Evolutionary conservation across 306 rosid genomes (phyloP), one percentile per base, ranked within the genome.

Genomic region (Astragalus membranaceus): DNA sequence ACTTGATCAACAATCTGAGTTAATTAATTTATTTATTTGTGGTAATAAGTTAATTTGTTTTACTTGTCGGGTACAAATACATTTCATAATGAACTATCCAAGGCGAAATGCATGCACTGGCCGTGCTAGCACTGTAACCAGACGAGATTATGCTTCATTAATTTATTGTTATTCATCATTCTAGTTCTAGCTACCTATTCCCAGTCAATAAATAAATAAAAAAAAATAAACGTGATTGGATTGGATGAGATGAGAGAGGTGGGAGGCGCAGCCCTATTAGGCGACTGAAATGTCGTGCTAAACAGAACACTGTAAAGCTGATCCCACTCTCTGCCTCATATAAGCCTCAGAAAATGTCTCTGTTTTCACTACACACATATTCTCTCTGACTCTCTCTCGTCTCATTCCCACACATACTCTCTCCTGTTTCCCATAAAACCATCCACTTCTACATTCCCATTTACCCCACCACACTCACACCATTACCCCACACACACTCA

Each of bases 301-400:
- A 82, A 80, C 96, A 73, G 81, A 83, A 76, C 87, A 72, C 82
- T 79, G 89, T 70, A 88, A 91, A 85, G 89, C 88, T 88, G 87
- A 42, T 72, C 61, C 77, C 83, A 6, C 30, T 26, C 51, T 81
- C 88, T 86, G 86, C 17, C 77, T 86, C 90, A 80, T 74, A 82
- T 85, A 86, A 75, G 73, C 83, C 95, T 86, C 91, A 82, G 85
- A 86, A 78, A 4, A 49, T 73, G 77, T 80, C 77, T 69, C 69
- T 67, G 67, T 75, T 79, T 77, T 63, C 69, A 51, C 11, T 26
- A 26, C 75, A 48, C 75, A 44, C 48, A 71, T 56, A 72, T 62
- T 62, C 79, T 55, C 73, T 43, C 72, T 75, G 32, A 44, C 68
- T 23, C 62, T 33, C 79, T 76, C 17, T 47, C 51, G 13, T 57